phyloP scores from a whole-genome alignment of 805 yeast species.

The Candida hispaniensis region DNA sequence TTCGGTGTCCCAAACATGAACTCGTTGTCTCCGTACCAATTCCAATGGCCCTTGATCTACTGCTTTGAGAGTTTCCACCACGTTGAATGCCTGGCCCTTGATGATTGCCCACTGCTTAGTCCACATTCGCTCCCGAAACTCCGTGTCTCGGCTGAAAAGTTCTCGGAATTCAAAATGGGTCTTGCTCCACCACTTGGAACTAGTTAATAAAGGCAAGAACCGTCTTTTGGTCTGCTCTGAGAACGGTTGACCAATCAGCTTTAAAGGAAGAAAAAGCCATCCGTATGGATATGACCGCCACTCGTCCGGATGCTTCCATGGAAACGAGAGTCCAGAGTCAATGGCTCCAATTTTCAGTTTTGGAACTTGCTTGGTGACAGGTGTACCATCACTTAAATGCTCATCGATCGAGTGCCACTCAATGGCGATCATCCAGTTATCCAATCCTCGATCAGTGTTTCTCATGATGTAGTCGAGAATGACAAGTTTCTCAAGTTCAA shows the following conservation, averaged over 20 bases:
- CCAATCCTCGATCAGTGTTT: slow-evolving; percentile 64
- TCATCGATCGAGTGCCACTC: slow-evolving; percentile 31
- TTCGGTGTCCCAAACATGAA: slow-evolving; percentile 49
- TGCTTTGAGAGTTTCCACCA: slow-evolving; percentile 51
- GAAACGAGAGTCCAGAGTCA: slow-evolving; percentile 64
- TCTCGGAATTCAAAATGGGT: slow-evolving; percentile 38
- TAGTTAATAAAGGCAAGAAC: slow-evolving; percentile 47
- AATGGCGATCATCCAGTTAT: slow-evolving; percentile 65
- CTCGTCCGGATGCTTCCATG: slow-evolving; percentile 77
- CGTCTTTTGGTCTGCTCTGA: slow-evolving; percentile 44
- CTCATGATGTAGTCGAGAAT: slow-evolving; percentile 62
- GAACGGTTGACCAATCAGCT: slow-evolving; percentile 58
- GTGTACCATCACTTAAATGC: slow-evolving; percentile 2
- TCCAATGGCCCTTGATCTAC: slow-evolving; percentile 58
- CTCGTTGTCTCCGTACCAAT: slow-evolving; percentile 46
- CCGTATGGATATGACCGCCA: slow-evolving; percentile 75
- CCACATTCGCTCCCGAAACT: slow-evolving; percentile 59
- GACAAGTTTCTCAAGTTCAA: slow-evolving; percentile 57
- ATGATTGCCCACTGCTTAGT: slow-evolving; percentile 54
- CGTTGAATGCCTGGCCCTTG: slow-evolving; percentile 70
- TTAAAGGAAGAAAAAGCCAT: slow-evolving; percentile 58
- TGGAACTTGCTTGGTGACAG: slow-evolving; percentile 28
- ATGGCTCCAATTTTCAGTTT: slow-evolving; percentile 53
- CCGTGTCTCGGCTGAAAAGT: slow-evolving; percentile 45
- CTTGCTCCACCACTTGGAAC: slow-evolving; percentile 62